Conservation (phyloP, 2,329 filamentous ascomycete genomes). For the Colletotrichum viniferum region DNA sequence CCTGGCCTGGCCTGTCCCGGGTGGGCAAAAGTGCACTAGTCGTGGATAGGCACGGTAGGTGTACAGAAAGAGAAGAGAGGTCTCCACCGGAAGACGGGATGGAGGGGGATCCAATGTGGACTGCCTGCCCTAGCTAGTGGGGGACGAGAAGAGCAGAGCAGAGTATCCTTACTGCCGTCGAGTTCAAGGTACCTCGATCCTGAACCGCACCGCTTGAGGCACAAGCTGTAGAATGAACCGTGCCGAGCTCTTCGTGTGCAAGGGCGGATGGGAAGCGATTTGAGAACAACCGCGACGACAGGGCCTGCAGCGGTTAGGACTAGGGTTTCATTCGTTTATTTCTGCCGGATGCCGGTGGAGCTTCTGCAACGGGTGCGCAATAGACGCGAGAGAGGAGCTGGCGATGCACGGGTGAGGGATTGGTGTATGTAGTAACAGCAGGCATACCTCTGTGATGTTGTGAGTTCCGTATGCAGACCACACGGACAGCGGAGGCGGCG, state of each 20-base stretch:
- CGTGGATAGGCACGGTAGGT: neutral
- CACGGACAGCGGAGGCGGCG: neutral
- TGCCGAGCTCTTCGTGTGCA: slow-evolving; percentile 29
- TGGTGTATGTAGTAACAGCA: neutral
- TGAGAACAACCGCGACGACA: slow-evolving; percentile 7
- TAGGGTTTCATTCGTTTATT: slow-evolving; percentile 43
- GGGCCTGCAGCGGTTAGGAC: slow-evolving; percentile 42
- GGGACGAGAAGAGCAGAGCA: neutral
- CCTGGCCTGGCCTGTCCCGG: neutral
- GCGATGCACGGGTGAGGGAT: neutral
- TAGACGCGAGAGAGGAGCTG: slow-evolving; percentile 20
- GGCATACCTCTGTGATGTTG: neutral
- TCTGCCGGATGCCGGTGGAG: slow-evolving; percentile 26
- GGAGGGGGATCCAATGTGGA: slow-evolving; percentile 15
- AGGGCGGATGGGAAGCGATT: slow-evolving; percentile 26
- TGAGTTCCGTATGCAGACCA: neutral
- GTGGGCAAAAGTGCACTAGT: neutral
- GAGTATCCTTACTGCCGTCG: neutral
- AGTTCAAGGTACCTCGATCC: neutral
- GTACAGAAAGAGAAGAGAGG: slow-evolving; percentile 5
- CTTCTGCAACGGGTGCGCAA: neutral
- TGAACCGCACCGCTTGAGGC: slow-evolving; percentile 21
- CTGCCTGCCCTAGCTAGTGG: neutral
- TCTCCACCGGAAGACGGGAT: slow-evolving; percentile 39
- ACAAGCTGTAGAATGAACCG: slow-evolving; percentile 43